Percentiles rank a stretch among this genome's conserved stretches.
Conservation (phyloP, 768 basidiomycete genomes). For the Royoungia palumana region DNA sequence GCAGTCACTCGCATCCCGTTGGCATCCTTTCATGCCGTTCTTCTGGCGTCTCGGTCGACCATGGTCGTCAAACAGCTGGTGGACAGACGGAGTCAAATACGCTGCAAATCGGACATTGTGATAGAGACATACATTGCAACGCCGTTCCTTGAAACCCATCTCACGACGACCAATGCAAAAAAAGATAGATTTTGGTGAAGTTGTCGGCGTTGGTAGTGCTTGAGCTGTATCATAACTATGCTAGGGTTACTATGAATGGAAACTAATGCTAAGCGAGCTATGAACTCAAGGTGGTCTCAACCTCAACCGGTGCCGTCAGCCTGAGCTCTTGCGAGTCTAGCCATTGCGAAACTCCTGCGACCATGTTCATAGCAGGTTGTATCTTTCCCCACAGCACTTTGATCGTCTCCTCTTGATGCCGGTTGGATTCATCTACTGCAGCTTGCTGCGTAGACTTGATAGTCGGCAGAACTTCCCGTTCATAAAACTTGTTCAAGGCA, state of each 20-base stretch:
- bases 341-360: slow-evolving; percentile 29
- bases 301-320: slow-evolving; percentile 17
- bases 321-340: slow-evolving; percentile 28
- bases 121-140: slow-evolving; percentile 29
- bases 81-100: slow-evolving; percentile 4
- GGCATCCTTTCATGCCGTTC: slow-evolving; percentile 22
- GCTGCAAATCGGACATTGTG: neutral
- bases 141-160: slow-evolving; percentile 15
- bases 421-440: slow-evolving; percentile 14
- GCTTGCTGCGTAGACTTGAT: slow-evolving; percentile 10
- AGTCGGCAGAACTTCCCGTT: slow-evolving; percentile 19
- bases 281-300: neutral
- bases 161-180: neutral
- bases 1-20: slow-evolving; percentile 19
- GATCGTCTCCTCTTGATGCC: slow-evolving; percentile 21
- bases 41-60: slow-evolving; percentile 23
- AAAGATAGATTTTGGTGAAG: neutral
- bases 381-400: slow-evolving; percentile 26
- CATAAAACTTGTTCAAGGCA: slow-evolving; percentile 22
- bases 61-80: slow-evolving; percentile 29
- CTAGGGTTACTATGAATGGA: slow-evolving; percentile 11
- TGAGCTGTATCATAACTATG: slow-evolving; percentile 19
- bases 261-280: neutral
- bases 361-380: slow-evolving; percentile 32
- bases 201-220: neutral